Conservation (phyloP, 2,329 filamentous ascomycete genomes). For the Xenosphaeropsis pyriputrescens region DNA sequence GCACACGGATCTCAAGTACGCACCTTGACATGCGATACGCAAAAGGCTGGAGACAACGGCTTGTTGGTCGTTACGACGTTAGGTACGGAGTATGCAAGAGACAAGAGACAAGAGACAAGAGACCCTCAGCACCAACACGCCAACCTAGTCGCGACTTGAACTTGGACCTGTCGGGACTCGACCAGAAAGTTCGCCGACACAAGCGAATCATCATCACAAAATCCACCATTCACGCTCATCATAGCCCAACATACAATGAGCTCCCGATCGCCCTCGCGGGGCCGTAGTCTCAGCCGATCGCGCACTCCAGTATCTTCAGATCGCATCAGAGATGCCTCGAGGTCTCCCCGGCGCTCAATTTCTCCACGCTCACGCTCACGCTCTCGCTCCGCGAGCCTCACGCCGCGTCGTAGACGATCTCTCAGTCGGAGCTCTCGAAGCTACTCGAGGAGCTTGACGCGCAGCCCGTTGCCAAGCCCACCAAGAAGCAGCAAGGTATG, state of each 20-base stretch:
- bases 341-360: slow-evolving; percentile 17
- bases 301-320: slow-evolving; percentile 1
- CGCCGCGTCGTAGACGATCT: slow-evolving; percentile 16
- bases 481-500: slow-evolving; percentile 36
- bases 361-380: slow-evolving; percentile 20
- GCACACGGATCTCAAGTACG: too few species aligned
- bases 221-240: neutral
- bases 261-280: slow-evolving; percentile 3
- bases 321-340: neutral
- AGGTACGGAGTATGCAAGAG: too few species aligned
- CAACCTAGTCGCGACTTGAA: too few species aligned
- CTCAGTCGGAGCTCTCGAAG: slow-evolving; percentile 9
- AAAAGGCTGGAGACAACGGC: too few species aligned
- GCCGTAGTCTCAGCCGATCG: slow-evolving; percentile 2
- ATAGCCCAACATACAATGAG: neutral
- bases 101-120: too few species aligned
- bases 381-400: slow-evolving; percentile 15
- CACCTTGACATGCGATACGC: too few species aligned
- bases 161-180: neutral
- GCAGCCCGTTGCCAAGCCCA: slow-evolving; percentile 14
- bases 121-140: too few species aligned
- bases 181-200: neutral
- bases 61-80: too few species aligned
- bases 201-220: neutral
- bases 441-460: slow-evolving; percentile 8